Base-by-base conservation (phyloP, 495 filamentous ascomycete genomes). In the Friedmanniomyces simplex region DNA sequence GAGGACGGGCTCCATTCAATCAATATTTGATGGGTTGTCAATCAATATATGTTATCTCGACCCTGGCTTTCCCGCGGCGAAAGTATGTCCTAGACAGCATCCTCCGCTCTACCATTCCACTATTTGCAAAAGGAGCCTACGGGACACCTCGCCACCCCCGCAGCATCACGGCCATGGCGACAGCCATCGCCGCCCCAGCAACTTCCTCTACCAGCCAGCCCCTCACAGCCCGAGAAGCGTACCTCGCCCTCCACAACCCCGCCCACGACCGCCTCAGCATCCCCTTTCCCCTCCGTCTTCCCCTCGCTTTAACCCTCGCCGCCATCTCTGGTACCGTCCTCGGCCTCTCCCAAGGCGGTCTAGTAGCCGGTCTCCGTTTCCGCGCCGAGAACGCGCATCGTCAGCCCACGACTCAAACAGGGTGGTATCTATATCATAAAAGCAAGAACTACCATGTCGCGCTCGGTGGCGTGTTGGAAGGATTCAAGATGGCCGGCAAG, bases 381-480 rank as follows among this genome's bases (percentile, higher is more conserved):
- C 86, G 91, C 51, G 93, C 93, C 53, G 87, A 98, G 72, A 94
- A 98, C 66, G 87, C 93, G 21, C 93, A 98, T 73, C 83, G 90
- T 63, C 81, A 94, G 46, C 93, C 93, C 21, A 82, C 74, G 6
- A 80, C 80, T n/a, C 80, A 84, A 22, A 79, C 79, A 8, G 93
- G 89, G 28, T 98, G 93, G 93, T 98, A 89, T 67, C 80, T 96
- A 26, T 98, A 98, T 68, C 94, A 97, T 72, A 96, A 96, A 71
- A 88, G 81, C 64, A 97, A 97, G 73, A 96, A 96, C 68, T 96
- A 97, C 73, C 79, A 87, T 55, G 72, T 83, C 6, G 78, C 84
- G 49, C 77, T 83, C 12, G 88, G 86, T 1, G 93, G 84, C 0
- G 70, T 91, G 13, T 79, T 78, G 60, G 88, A 90, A 66, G 94